phyloP scores from a whole-genome alignment of 2,329 filamentous ascomycete genomes.

The Beauveria asiatica region DNA sequence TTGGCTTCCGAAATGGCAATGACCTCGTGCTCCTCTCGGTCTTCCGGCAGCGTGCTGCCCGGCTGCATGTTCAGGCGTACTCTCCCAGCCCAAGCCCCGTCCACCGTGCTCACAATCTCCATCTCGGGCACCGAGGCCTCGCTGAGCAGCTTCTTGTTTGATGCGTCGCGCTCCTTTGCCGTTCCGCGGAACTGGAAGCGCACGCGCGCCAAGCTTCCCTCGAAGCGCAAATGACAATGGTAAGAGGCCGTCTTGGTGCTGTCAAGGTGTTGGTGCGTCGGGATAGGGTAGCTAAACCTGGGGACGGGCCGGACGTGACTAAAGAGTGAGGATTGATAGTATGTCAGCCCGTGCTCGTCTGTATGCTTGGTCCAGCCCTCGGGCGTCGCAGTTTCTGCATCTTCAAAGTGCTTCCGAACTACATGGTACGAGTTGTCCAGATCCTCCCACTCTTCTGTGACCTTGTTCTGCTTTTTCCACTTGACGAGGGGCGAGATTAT shows the following conservation, averaged over 20 bases:
- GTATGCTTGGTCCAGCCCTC: conserved; percentile 10
- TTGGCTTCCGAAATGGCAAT: conserved; percentile 8
- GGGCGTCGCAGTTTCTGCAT: not conserved
- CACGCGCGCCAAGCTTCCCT: not conserved
- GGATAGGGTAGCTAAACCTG: conserved; percentile 8
- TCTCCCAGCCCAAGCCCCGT: conserved; percentile 2
- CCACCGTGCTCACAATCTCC: not conserved
- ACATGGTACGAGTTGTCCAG: conserved; percentile 10
- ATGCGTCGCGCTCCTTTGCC: not conserved
- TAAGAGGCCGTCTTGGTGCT: not conserved
- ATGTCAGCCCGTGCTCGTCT: not conserved
- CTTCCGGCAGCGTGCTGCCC: not conserved
- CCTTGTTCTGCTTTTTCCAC: conserved; percentile 9
- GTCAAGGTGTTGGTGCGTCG: not conserved
- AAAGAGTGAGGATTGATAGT: conserved; percentile 7
- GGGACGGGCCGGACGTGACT: not conserved
- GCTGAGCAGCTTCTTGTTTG: not conserved
- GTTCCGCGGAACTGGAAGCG: conserved; percentile 3
- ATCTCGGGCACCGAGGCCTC: conserved; percentile 1
- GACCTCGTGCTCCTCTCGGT: conserved; percentile 1
- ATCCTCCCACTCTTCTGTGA: conserved; percentile 5
- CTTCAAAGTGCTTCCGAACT: conserved; percentile 8
- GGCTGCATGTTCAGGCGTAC: conserved; percentile 8
- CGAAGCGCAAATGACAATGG: conserved; percentile 5
- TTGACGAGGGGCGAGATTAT: not conserved